These are phyloP conservation scores for Penicillium chermesinum DNA, from an alignment of 495 filamentous ascomycete genomes.

Conservation along the genomic window DNA sequence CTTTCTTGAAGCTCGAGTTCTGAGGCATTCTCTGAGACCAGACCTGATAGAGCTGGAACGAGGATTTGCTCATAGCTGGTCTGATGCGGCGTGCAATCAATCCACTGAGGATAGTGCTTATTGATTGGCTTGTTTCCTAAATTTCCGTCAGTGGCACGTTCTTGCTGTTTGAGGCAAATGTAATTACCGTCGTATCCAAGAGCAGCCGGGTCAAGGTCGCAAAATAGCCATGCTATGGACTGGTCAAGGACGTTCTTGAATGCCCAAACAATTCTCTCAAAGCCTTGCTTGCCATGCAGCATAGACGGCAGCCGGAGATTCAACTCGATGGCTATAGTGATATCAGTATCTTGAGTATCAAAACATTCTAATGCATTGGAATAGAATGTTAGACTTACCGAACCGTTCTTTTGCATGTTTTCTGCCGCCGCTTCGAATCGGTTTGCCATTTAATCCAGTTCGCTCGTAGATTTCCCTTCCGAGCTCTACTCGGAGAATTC, in stretches of 20 bases:
- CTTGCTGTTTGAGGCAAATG: too few relatives aligned
- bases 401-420: conserved; percentile 59
- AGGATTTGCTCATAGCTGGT: conserved; percentile 31
- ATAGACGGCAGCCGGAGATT: conserved; percentile 77
- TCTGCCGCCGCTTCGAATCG: conserved; percentile 52
- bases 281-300: conserved; percentile 87
- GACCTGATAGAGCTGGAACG: conserved; percentile 47
- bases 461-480: conserved; percentile 82
- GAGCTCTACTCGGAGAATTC: conserved; percentile 68
- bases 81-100: conserved; percentile 25
- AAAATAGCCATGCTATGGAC: conserved; percentile 77
- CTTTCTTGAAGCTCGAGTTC: conserved; percentile 52
- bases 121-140: conserved; percentile 44
- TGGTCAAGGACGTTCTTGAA: conserved; percentile 74
- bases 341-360: conserved; percentile 25
- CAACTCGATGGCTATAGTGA: conserved; percentile 72
- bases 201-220: conserved; percentile 45
- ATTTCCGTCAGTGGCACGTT: neutral
- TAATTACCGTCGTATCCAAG: conserved; percentile 28
- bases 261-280: conserved; percentile 78
- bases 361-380: neutral
- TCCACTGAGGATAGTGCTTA: conserved; percentile 48
- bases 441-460: conserved; percentile 74
- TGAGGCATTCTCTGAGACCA: conserved; percentile 31
- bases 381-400: conserved; percentile 29